Evolutionary conservation across 2,329 filamentous ascomycete genomes (phyloP).

Genomic region (Pseudogymnoascus sp.): DNA sequence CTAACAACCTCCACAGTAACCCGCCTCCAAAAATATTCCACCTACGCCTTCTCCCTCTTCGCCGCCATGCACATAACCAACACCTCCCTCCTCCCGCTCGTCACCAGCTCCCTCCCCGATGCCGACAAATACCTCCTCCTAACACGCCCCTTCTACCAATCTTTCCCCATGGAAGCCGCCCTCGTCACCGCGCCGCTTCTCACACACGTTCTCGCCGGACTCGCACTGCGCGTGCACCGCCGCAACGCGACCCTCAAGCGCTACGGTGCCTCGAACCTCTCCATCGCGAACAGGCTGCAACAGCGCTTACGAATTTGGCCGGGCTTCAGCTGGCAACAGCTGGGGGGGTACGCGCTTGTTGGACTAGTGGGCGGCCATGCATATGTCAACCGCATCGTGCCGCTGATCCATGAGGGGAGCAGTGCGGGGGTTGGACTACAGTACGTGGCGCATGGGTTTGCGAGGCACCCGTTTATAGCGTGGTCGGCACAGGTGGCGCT

Average conservation of each 20-base stretch:
- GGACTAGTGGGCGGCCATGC: conserved; percentile 65
- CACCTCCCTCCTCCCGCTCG: conserved; percentile 72
- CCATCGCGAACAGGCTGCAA: conserved; percentile 39
- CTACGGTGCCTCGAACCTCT: conserved; percentile 63
- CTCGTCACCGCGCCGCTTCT: conserved; percentile 69
- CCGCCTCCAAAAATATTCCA: conserved; percentile 80
- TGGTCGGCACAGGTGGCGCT: conserved; percentile 64
- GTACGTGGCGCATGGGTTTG: conserved; percentile 81
- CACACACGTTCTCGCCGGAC: conserved; percentile 69
- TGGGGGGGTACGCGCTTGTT: conserved; percentile 65
- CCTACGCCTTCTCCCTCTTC: conserved; percentile 76
- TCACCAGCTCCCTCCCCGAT: conserved; percentile 64
- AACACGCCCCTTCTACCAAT: conserved; percentile 88
- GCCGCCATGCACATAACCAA: conserved; percentile 72
- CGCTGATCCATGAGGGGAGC: conserved; percentile 71
- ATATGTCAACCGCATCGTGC: conserved; percentile 68
- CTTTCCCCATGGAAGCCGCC: conserved; percentile 69
- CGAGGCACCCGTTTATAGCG: conserved; percentile 60
- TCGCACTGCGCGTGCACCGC: conserved; percentile 70
- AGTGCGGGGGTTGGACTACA: conserved; percentile 78
- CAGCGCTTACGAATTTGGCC: conserved; percentile 46
- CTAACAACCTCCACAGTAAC: conserved; percentile 45
- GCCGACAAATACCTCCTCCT: conserved; percentile 85
- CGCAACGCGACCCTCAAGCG: conserved; percentile 63
- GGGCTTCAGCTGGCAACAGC: conserved; percentile 59